Base-by-base conservation (phyloP, 257 asterid species). In the Mitragyna speciosa region DNA sequence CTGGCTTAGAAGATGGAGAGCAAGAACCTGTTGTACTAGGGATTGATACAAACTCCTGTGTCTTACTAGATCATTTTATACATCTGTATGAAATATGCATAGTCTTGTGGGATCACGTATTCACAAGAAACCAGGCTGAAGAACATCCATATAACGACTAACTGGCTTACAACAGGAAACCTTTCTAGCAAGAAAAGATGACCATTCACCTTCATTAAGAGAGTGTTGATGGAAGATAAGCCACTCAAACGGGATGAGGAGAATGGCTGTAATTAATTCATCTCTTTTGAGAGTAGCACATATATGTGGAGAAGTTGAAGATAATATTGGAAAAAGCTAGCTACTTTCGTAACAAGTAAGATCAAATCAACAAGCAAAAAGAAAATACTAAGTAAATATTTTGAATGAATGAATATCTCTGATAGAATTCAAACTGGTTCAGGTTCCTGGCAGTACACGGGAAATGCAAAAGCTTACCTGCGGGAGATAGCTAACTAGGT, bases 391-490 rank as follows among this genome's bases (percentile, higher is more conserved):
- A 61, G 2, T 6, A 73, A 41, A 16, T 43, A 26, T 24, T 59
- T 12, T 48, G 7, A 26, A 36, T 63, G 26, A 31, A 77, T 15
- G 49, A 9, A 47, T n/a, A 10, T 47, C 3, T 11, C 33, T 30
- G 20, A n/a, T 30, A 56, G 22, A 28, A 28, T 71, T 31, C 2
- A 51, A 49, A 39, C 31, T 80, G 28, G 12, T 30, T 68, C 11
- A 51, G 17, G 26, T 51, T 70, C 0, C 72, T 15, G 24, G 61
- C 66, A 79, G 67, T 61, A 39, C 48, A 81, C 74, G 78, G 75
- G 67, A 51, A 33, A 10, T 79, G 43, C 49, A 33, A 36, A 78
- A 84, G 28, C 73, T 79, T 82, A 82, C 84, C 79, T 73, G 78
- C 47, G 54, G 39, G 58, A 11, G 69, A 36, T 33, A 52, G 47